These are phyloP conservation scores for Talaromyces islandicus DNA, from an alignment of 2,329 filamentous ascomycete genomes.

Conservation along the genomic window DNA sequence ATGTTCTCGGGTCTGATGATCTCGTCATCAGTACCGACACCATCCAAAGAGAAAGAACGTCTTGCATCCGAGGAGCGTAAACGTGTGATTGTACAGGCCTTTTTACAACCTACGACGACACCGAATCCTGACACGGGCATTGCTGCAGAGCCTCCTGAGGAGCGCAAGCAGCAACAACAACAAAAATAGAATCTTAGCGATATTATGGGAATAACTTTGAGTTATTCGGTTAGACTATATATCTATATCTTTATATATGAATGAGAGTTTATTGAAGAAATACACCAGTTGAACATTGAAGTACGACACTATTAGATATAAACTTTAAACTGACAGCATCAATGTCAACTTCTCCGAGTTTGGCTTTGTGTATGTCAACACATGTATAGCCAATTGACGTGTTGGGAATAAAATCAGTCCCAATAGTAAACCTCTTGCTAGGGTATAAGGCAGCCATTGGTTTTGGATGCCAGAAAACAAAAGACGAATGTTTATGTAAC, in stretches of 20 bases:
- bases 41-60: slow-evolving; percentile 52
- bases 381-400: background rate
- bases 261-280: background rate
- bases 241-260: background rate
- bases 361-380: background rate
- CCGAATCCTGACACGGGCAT: slow-evolving; percentile 24
- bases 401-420: background rate
- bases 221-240: background rate
- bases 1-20: slow-evolving; percentile 62
- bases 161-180: slow-evolving; percentile 2
- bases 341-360: slow-evolving; percentile 36
- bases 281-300: background rate
- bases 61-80: slow-evolving; percentile 59
- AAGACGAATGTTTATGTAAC: background rate
- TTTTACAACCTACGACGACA: slow-evolving; percentile 45
- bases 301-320: slow-evolving; percentile 24
- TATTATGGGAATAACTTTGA: background rate
- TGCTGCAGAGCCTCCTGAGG: slow-evolving; percentile 20
- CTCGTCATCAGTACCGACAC: slow-evolving; percentile 36
- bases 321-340: slow-evolving; percentile 40
- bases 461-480: background rate
- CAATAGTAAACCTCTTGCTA: background rate
- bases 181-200: background rate
- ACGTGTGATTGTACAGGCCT: slow-evolving; percentile 63
- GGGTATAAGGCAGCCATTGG: too few species aligned